Evolutionary conservation across 495 filamentous ascomycete species (phyloP), one percentile per base, ranked within the genome.

Genomic region (Podospora australis): DNA sequence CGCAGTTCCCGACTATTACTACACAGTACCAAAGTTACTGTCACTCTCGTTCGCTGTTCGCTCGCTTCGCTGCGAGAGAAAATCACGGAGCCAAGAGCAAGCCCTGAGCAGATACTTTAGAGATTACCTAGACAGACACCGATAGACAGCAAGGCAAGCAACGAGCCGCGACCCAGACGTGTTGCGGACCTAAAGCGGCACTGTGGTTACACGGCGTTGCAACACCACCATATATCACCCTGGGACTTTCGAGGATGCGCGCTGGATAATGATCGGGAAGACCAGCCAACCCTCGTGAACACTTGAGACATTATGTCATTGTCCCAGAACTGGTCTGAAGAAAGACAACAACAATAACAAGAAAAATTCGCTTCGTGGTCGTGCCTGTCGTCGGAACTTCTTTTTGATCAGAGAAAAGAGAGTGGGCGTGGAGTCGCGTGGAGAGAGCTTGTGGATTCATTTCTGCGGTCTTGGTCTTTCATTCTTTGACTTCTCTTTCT

Each of bases 201-300:
- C 59, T 63, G 58, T 52, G 58, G 63, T 65, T 50, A 49, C 58
- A 65, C 63, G 52, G 54, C 54, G 58, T 57, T 62, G 58, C 63
- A 63, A 51, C 60, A 62, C 47, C 44, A 51, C 46, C 40, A 57
- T 50, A 53, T 57, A 52, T 50, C 43, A 52, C 25, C 52, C 52
- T 30, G 46, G 52, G 46, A 54, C 52, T 54, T 54, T 47, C 19
- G 43, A 54, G 40, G 39, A 53, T 23, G 39, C 29, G 5, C 41
- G 11, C 28, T 28, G 43, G 47, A 57, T 29, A 14, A 46, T 51
- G 21, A 34, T 52, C 46, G 20, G 26, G 38, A 23, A 42, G 45
- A 30, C 36, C 42, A 32, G 43, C 30, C 38, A 25, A 23, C 42
- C 47, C 46, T 48, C 39, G 34, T 17, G 45, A 34, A 21, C 17